Evolutionary conservation across 1,139 yeast species (phyloP).

Genomic region (Magnusiomyces suaveolens): DNA sequence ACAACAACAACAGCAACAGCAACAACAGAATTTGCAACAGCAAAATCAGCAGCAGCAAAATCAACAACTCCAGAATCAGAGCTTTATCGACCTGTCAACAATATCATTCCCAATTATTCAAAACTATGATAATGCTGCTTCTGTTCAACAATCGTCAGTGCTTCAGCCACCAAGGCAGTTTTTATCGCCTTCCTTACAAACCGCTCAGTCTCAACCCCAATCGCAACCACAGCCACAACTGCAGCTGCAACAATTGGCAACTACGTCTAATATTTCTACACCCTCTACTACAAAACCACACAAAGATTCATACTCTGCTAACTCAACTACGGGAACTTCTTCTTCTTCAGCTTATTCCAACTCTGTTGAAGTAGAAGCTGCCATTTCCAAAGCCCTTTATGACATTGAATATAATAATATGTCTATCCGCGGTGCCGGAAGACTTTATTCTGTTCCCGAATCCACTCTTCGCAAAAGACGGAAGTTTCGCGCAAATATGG

Average conservation of each 20-base stretch:
- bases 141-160: not conserved
- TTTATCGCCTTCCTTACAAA: not conserved
- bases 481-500: not conserved
- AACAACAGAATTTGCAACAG: not conserved
- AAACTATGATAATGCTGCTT: not conserved
- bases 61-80: too few species aligned
- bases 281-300: not conserved
- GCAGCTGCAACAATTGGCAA: not conserved
- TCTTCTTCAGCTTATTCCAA: not conserved
- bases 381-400: not conserved
- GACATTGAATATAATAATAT: conserved; percentile 5
- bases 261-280: not conserved
- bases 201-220: not conserved
- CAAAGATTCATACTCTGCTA: not conserved
- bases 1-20: not conserved
- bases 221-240: not conserved
- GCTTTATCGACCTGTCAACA: not conserved
- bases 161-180: not conserved
- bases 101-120: not conserved
- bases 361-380: not conserved
- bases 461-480: conserved; percentile 5
- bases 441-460: conserved; percentile 2
- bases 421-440: conserved; percentile 5
- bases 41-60: not conserved
- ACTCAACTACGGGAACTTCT: too few species aligned